phyloP scores from a whole-genome alignment of 257 asterid species.

The Verbascum thapsus region DNA sequence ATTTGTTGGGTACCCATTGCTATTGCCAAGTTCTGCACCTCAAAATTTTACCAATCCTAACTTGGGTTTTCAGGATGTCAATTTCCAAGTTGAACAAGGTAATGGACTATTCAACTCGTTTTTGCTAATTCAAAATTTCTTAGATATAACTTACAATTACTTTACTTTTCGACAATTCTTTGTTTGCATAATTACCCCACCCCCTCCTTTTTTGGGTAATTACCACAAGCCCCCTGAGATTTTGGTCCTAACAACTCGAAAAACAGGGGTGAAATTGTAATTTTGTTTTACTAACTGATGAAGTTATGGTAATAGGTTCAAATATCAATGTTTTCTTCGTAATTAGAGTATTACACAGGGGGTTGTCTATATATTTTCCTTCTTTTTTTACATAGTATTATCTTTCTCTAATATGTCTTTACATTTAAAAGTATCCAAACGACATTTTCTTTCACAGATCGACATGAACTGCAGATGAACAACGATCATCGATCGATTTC shows the following conservation, averaged over 20 bases:
- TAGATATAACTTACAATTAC: background rate
- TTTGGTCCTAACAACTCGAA: too few relatives aligned
- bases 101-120: slow-evolving; percentile 6
- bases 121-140: background rate
- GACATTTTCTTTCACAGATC: slow-evolving; percentile 37
- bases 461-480: slow-evolving; percentile 38
- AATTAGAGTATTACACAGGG: too few relatives aligned
- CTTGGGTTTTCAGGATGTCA: slow-evolving; percentile 36
- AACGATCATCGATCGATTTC: slow-evolving; percentile 38
- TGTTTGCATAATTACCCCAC: too few relatives aligned
- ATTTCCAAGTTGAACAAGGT: slow-evolving; percentile 55
- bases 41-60: slow-evolving; percentile 37
- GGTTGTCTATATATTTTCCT: too few relatives aligned
- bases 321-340: too few relatives aligned
- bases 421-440: slow-evolving; percentile 1
- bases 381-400: too few relatives aligned
- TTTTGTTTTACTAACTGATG: too few relatives aligned
- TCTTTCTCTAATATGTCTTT: background rate
- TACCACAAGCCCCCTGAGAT: too few relatives aligned
- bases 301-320: too few relatives aligned
- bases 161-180: background rate
- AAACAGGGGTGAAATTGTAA: too few relatives aligned
- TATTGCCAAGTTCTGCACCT: slow-evolving; percentile 36
- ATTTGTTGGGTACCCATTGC: slow-evolving; percentile 39
- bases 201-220: too few relatives aligned